Evolutionary conservation across 2,329 filamentous ascomycete species (phyloP), one percentile per base, ranked within the genome.

Genomic region (Colletotrichum chlorophyti): DNA sequence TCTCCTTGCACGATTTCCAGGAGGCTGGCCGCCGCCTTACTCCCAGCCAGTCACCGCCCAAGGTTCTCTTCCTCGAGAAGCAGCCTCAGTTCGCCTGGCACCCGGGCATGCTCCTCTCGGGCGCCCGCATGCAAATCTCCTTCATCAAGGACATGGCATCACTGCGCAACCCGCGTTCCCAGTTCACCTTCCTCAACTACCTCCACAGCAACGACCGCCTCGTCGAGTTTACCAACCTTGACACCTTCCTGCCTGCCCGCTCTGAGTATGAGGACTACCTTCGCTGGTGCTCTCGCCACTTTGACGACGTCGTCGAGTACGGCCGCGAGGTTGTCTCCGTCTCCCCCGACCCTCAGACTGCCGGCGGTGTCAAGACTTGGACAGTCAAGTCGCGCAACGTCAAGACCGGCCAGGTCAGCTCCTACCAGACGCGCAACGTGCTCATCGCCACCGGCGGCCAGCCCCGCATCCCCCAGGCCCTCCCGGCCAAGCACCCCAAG

Each of bases 161-260:
- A 4, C 81, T 97, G 65, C 85, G 94, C 57, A 88, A 98, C 71
- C 94, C 94, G 7, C 86, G 90, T 63, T 96, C 91, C 64, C 84
- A 93, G 68, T 98, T 98, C 74, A 98, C 94, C 12, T 98, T 97
- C 76, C 80, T 97, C 70, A 97, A 97, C 76, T 98, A 98, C 73
- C 84, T 98, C 11, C 90, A 96, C 76, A 76, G 84, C 66, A 89
- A 96, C 66, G 83, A 83, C 53, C 84, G 94, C n/a, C 82, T 98
- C 34, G 86, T 96, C 45, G 88, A 94, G 65, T 98, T 98, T 69
- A 93, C 91, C 66, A 98, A 98, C 75, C 78, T 98, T 45, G 83
- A 86, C 68, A 97, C 94, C 1, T 97, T 97, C 77, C 76, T 96
- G 27, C 94, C 94, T 0, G 87, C 91, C 26, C 86, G 94, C 23